Base-by-base conservation (phyloP, 768 basidiomycete species). In the Asterophora lycoperdoides region DNA sequence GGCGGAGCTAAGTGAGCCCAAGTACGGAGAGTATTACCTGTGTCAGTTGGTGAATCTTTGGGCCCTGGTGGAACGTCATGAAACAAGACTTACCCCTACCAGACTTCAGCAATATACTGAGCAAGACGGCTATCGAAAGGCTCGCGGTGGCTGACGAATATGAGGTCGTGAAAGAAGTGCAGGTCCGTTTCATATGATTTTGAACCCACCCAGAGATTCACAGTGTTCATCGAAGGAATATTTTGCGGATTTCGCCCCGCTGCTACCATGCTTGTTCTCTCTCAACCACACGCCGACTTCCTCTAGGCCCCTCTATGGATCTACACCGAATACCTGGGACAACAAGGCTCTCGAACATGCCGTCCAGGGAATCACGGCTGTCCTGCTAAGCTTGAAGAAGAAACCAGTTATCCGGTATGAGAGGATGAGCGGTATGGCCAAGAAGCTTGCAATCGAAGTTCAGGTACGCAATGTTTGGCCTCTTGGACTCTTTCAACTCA, bases 11-110 rank as follows among this genome's bases (percentile, higher is more conserved):
- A 77, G 76, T 32, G 87, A 92, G 60, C 95, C 94, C 8, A 88
- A 88, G 68, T 99, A 98, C 60, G 93, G 93, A 65, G 93, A 93
- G 71, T 99, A 99, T 71, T 98, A 95, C 77, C 73, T 99, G 64
- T 99, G 95, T 98, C 81, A 87, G 95, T 92, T 75, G 78, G 85
- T 88, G 81, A 78, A 73, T 78, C 70, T 68, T 60, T 60, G 61
- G 57, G 59, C 67, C 56, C 55, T 48, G 44, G 52, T 62, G 54
- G 47, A 51, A 46, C 40, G 28, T 45, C 19, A 46, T 47, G 46
- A 51, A 51, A 28, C 32, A 44, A 46, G 48, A 63, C 63, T 53
- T 60, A 58, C 45, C 42, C 40, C 46, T 41, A 38, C 41, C 49
- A 98, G 95, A 96, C 69, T 99, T 99, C 64, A 97, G 93, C 70